Base-by-base conservation (phyloP, 202 grass and related monocot genomes). In the Elaeis oleifera region DNA sequence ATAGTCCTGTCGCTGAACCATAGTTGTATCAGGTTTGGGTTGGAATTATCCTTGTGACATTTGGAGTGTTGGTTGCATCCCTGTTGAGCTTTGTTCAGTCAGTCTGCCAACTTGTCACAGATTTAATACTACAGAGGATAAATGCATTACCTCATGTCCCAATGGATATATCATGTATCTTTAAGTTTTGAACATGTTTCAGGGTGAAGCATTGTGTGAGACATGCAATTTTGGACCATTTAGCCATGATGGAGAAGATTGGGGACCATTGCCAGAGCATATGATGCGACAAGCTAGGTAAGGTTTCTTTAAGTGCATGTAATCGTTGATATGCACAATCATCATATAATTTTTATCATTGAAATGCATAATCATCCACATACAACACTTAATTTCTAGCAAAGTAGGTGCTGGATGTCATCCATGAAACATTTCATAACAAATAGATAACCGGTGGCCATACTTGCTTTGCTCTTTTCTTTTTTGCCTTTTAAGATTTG, bases 211-310 rank as follows among this genome's bases (percentile, higher is more conserved):
- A 71, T 75, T 96, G 50, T 96, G 88, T 74, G 51, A 96, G 87
- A 73, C 91, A 96, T 44, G 90, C 90, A 67, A 90, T 90, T 70
- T 69, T 90, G 64, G 90, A 96, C 70, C 90, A 96, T 73, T 63
- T 96, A 54, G 87, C 90, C 56, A 96, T 96, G 90, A 90, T 95
- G 86, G 90, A 95, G 76, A 86, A 76, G 53, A 83, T 96, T 65
- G 90, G 60, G 86, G 90, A 63, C 84, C 84, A 44, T 20, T 96
- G 18, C 84, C 87, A 28, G 83, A 82, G 60, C 76, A 69, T 57
- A 96, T 96, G 86, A 90, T 90, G 57, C 59, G 73, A 39, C 85
- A 88, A 82, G 79, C 90, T 29, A 83, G 76, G 90, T 95, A 24
- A 5, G 18, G 48, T 79, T 16, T 68, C 61, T 54, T 50, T 36